Evolutionary conservation across 2,329 filamentous ascomycete genomes (phyloP).

Genomic region (Epichloe uncinata): DNA sequence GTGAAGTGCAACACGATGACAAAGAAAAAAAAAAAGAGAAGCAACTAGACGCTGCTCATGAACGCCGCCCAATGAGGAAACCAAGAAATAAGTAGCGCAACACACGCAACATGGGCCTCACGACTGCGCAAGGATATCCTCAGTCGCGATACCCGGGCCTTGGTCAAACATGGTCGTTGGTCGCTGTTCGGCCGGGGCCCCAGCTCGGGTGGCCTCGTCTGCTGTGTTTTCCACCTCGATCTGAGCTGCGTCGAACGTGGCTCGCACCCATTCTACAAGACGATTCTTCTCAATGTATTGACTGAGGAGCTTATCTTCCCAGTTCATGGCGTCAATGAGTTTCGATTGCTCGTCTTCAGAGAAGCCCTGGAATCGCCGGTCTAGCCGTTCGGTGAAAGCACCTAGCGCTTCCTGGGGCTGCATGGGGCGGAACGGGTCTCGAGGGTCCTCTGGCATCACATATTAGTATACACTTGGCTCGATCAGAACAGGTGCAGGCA

Average conservation of each 20-base stretch:
- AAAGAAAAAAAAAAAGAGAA: background rate
- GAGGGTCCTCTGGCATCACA: constrained; percentile 24
- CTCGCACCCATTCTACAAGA: constrained; percentile 52
- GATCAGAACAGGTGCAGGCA: too few species aligned
- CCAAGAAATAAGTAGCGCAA: background rate
- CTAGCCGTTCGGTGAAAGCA: constrained; percentile 47
- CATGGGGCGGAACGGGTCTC: constrained; percentile 30
- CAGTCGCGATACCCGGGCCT: background rate
- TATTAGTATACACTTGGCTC: constrained; percentile 16
- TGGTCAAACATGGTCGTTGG: background rate
- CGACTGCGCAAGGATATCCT: background rate
- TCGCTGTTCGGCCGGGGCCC: constrained; percentile 1
- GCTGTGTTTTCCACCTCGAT: constrained; percentile 18
- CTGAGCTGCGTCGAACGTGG: constrained; percentile 25
- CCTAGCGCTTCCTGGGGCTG: constrained; percentile 41
- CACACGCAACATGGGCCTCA: background rate
- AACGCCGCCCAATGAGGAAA: background rate
- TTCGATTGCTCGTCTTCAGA: constrained; percentile 52
- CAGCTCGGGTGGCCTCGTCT: constrained; percentile 18
- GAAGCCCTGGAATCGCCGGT: constrained; percentile 44
- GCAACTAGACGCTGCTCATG: background rate
- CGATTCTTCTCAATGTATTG: constrained; percentile 53
- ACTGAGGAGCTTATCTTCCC: constrained; percentile 55
- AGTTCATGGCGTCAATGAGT: constrained; percentile 56
- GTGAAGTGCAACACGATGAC: background rate